Evolutionary conservation across 1,284 basidiomycete species (phyloP).

Genomic region (Hypsizygus ulmarius): DNA sequence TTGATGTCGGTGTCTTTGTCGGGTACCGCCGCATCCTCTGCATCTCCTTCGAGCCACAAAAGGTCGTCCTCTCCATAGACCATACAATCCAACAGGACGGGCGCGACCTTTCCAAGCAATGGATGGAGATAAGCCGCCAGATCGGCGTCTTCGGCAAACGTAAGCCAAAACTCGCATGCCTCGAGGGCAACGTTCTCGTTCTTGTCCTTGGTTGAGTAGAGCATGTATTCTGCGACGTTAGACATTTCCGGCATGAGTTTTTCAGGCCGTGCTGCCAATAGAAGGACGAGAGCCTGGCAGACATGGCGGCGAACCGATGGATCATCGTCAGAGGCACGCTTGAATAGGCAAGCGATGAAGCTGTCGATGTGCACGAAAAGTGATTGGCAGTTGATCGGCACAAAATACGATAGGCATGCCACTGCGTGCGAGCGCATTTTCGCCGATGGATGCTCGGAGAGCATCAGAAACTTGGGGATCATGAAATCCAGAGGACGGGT

Average conservation of each 20-base stretch:
- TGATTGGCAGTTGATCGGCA: conserved; percentile 80
- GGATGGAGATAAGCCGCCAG: conserved; percentile 84
- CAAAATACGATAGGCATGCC: conserved; percentile 92
- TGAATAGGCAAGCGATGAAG: conserved; percentile 93
- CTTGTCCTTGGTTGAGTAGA: conserved; percentile 96
- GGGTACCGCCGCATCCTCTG: conserved; percentile 86
- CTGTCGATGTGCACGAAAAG: conserved; percentile 88
- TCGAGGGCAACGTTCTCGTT: conserved; percentile 94
- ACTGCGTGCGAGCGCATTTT: conserved; percentile 95
- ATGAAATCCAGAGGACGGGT: conserved; percentile 88
- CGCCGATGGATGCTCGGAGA: conserved; percentile 79
- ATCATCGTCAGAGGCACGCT: conserved; percentile 90
- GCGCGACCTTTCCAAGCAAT: conserved; percentile 85
- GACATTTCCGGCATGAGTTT: conserved; percentile 95
- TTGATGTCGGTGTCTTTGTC: conserved; percentile 96
- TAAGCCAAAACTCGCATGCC: conserved; percentile 99
- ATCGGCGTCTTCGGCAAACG: conserved; percentile 94
- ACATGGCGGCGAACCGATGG: conserved; percentile 93
- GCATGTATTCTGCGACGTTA: conserved; percentile 98
- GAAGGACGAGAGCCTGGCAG: conserved; percentile 92
- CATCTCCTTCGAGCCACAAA: conserved; percentile 93
- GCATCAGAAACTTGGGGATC: conserved; percentile 91
- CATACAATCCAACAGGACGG: conserved; percentile 96
- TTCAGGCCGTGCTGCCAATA: conserved; percentile 91
- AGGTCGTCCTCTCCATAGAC: conserved; percentile 95